Evolutionary conservation across 805 yeast species (phyloP).

Genomic region (Metschnikowia gelsemii): DNA sequence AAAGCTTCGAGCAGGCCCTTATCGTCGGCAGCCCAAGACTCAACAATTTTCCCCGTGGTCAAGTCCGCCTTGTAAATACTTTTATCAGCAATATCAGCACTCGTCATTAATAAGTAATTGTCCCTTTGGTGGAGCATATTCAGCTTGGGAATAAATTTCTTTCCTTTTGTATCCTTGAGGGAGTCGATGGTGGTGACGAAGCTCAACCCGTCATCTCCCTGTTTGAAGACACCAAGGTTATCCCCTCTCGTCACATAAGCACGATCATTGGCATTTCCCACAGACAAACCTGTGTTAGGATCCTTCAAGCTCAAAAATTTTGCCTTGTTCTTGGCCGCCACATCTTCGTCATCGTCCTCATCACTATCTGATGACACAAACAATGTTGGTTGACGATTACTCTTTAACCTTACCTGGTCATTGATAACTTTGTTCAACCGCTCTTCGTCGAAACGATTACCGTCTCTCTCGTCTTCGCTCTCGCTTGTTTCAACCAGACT

Average conservation of each 20-base stretch:
- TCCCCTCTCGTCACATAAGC: slow-evolving; percentile 79
- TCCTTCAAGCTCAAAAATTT: slow-evolving; percentile 28
- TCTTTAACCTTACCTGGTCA: slow-evolving; percentile 7
- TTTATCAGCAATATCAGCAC: slow-evolving; percentile 37
- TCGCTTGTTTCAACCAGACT: slow-evolving; percentile 31
- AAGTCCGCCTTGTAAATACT: slow-evolving; percentile 73
- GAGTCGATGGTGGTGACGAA: slow-evolving; percentile 68
- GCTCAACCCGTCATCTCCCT: slow-evolving; percentile 53
- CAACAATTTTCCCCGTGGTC: slow-evolving; percentile 77
- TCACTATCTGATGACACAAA: slow-evolving; percentile 19
- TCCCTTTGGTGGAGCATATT: slow-evolving; percentile 81
- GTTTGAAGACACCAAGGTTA: slow-evolving; percentile 64
- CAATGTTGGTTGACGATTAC: background rate
- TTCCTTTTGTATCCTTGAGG: slow-evolving; percentile 52
- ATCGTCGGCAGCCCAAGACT: slow-evolving; percentile 68
- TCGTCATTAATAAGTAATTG: slow-evolving; percentile 63
- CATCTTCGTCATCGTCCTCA: slow-evolving; percentile 38
- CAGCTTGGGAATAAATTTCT: slow-evolving; percentile 51
- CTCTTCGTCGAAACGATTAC: slow-evolving; percentile 20
- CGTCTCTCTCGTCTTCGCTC: slow-evolving; percentile 22
- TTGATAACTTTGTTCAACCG: slow-evolving; percentile 20
- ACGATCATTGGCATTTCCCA: slow-evolving; percentile 68
- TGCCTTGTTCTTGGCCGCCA: slow-evolving; percentile 19
- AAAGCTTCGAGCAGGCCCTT: slow-evolving; percentile 50
- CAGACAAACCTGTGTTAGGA: slow-evolving; percentile 61